Base-by-base conservation (phyloP, 441 rosid species). In the Iberis amara region DNA sequence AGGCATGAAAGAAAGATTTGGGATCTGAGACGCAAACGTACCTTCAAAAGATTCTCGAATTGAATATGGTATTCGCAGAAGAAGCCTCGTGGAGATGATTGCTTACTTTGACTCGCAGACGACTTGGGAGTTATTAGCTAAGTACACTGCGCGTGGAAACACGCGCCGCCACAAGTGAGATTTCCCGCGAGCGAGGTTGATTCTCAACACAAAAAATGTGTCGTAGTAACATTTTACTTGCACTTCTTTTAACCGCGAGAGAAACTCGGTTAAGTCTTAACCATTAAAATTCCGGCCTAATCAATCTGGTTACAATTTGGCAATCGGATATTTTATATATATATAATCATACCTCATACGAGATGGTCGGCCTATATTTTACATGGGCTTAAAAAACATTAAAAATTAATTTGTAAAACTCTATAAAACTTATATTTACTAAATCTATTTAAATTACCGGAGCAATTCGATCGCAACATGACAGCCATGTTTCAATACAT, bases 101-200 rank as follows among this genome's bases (percentile, higher is more conserved):
- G 24, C 21, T 18, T 18, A 18, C 39, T 54, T 49, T 26, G 10
- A 46, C 38, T 61, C 52, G 52, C 46, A 11, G 7, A 23, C 8
- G 38, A 4, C 39, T 53, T 45, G 8, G 23, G 23, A 5, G 9
- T 39, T 55, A 18, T 62, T 41, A 8, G 24, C 30, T 35, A 40
- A 8, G 3, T 64, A 26, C 36, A 41, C 33, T 26, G 55, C 39
- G 39, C 56, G 41, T 53, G 35, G 3, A 0, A 0, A 6, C 67
- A 62, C 67, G 55, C 67, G 47, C 67, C 49, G 15, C 2, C 44
- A 47, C 50, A 10, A 11, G 30, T n/a, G 39, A 15, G 38, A 23
- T 46, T 62, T 62, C 67, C 67, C 67, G 61, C 66, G 59, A 33
- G 58, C 47, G 41, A 11, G 1, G 27, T 15, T 61, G 47, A 46